Conservation (phyloP, 352 stramenopile species). For the Pythium insidiosum region DNA sequence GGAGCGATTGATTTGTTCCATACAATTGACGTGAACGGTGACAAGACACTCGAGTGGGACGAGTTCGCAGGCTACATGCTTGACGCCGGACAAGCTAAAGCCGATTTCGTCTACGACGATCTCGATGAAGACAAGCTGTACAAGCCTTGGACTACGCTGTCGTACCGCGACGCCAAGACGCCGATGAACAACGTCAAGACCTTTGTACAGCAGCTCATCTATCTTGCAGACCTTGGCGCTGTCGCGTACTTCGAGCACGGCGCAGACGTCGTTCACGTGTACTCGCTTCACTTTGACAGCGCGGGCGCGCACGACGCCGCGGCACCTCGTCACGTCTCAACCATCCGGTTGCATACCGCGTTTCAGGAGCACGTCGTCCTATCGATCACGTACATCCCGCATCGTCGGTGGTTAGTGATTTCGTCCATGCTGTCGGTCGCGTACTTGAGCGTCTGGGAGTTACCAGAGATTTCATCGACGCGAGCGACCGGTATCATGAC, state of each 20-base stretch:
- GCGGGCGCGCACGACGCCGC: too few relatives aligned
- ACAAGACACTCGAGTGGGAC: constrained; percentile 84
- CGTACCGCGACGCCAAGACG: constrained; percentile 36
- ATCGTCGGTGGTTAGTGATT: constrained; percentile 29
- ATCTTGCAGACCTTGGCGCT: constrained; percentile 35
- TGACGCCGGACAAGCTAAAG: constrained; percentile 52
- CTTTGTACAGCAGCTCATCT: constrained; percentile 42
- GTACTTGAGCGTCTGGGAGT: constrained; percentile 54
- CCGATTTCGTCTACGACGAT: constrained; percentile 21
- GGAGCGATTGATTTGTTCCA: constrained; percentile 85
- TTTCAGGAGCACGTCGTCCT: constrained; percentile 66
- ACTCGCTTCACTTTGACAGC: constrained; percentile 54
- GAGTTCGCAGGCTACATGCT: constrained; percentile 87
- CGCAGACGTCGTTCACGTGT: constrained; percentile 64
- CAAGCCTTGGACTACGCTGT: constrained; percentile 19
- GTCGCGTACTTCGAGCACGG: constrained; percentile 62
- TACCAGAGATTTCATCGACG: constrained; percentile 29
- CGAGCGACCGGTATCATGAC: too few relatives aligned
- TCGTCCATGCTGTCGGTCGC: constrained; percentile 43
- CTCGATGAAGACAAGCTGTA: constrained; percentile 21
- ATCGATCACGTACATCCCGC: constrained; percentile 45
- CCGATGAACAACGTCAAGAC: constrained; percentile 35
- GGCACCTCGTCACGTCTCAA: constrained; percentile 46
- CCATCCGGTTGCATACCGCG: constrained; percentile 60
- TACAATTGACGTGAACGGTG: constrained; percentile 87